phyloP scores from a whole-genome alignment of 345 rosid species.

The Litchi chinensis region DNA sequence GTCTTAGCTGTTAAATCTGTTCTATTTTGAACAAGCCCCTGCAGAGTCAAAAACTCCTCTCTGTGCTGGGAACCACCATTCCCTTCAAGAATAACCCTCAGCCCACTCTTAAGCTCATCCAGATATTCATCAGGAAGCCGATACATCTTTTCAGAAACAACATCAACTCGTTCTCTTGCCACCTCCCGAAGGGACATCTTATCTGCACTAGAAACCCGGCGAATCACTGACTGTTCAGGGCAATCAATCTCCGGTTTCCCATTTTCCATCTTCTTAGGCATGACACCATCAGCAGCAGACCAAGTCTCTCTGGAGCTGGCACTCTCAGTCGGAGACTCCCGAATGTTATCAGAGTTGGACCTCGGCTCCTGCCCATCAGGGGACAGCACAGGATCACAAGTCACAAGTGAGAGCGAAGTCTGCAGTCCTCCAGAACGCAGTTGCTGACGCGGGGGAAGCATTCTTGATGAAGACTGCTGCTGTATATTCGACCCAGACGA shows the following conservation, averaged over 20 bases:
- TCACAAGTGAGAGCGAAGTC: constrained; percentile 64
- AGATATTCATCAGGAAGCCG: constrained; percentile 72
- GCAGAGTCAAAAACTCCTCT: constrained; percentile 76
- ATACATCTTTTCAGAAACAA: constrained; percentile 74
- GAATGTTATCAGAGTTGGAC: constrained; percentile 68
- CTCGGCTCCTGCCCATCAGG: constrained; percentile 64
- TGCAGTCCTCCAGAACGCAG: constrained; percentile 61
- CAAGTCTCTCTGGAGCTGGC: constrained; percentile 96
- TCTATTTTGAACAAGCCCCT: constrained; percentile 78
- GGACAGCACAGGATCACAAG: constrained; percentile 68
- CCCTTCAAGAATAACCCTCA: constrained; percentile 80
- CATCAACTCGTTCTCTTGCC: constrained; percentile 84
- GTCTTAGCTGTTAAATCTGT: constrained; percentile 83
- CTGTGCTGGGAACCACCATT: constrained; percentile 78
- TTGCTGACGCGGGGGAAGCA: constrained; percentile 95
- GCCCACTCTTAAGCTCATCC: constrained; percentile 78
- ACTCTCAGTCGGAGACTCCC: constrained; percentile 96
- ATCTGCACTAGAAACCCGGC: constrained; percentile 63
- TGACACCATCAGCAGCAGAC: constrained; percentile 70
- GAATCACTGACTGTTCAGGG: constrained; percentile 69
- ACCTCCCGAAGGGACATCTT: constrained; percentile 80
- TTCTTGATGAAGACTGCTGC: constrained; percentile 56
- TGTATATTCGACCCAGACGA: constrained; percentile 88
- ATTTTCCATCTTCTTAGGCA: constrained; percentile 68
- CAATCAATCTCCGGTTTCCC: constrained; percentile 66